Evolutionary conservation across 768 basidiomycete species (phyloP).

Genomic region (Hygrophoropsis aurantiaca): DNA sequence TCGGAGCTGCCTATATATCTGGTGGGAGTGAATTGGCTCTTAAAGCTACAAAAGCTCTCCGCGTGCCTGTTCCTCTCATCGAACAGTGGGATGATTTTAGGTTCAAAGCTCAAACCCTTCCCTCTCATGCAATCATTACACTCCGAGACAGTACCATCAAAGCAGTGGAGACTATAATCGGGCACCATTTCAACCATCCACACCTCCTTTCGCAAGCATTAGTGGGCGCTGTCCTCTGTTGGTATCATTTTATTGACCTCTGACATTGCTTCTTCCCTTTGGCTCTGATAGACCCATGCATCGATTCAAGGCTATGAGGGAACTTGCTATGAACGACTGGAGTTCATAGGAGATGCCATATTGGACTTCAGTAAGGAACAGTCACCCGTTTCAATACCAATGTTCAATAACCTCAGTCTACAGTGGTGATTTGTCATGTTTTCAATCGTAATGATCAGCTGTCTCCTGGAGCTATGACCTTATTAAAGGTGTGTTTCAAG

Average conservation of each 20-base stretch:
- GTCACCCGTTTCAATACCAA: constrained; percentile 1
- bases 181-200: constrained; percentile 59
- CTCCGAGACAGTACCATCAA: constrained; percentile 49
- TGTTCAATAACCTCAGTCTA: constrained; percentile 4
- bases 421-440: constrained; percentile 76
- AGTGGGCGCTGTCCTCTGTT: constrained; percentile 41
- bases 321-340: constrained; percentile 70
- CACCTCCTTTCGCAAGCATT: constrained; percentile 72
- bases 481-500: constrained; percentile 63
- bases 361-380: constrained; percentile 71
- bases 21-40: constrained; percentile 71
- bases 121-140: constrained; percentile 42
- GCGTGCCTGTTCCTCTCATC: constrained; percentile 62
- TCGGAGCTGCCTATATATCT: constrained; percentile 78
- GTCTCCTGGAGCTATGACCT: constrained; percentile 73
- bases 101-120: constrained; percentile 43
- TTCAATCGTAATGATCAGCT: constrained; percentile 62
- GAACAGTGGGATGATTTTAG: constrained; percentile 73
- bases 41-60: constrained; percentile 60
- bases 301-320: constrained; percentile 56
- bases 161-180: constrained; percentile 63
- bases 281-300: constrained; percentile 58
- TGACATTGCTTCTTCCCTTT: background rate
- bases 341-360: constrained; percentile 86
- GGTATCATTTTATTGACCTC: background rate